Evolutionary conservation across 2,329 filamentous ascomycete genomes (phyloP).

Genomic region (Arthrobotrys pseudoclavata): DNA sequence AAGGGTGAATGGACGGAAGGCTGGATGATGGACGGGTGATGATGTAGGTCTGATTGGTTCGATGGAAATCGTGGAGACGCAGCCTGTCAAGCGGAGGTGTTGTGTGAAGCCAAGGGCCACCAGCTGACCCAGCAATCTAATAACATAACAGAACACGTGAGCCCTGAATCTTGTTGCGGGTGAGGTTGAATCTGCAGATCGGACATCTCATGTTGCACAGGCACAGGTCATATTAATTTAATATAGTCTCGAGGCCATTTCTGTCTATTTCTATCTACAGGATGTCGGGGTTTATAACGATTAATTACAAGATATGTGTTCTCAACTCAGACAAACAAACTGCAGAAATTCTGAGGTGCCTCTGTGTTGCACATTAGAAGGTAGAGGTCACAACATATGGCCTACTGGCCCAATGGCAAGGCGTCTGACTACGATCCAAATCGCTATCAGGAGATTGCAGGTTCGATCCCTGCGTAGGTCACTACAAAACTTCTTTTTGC

Average conservation of each 20-base stretch:
- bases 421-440: slow-evolving; percentile 20
- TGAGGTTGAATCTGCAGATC: too few relatives aligned
- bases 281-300: too few relatives aligned
- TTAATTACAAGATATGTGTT: neutral
- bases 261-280: too few relatives aligned
- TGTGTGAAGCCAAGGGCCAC: slow-evolving; percentile 21
- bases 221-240: too few relatives aligned
- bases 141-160: neutral
- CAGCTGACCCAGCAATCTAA: slow-evolving; percentile 6
- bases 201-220: too few relatives aligned
- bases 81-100: slow-evolving; percentile 23
- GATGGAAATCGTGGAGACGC: slow-evolving; percentile 19
- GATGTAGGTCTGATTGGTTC: slow-evolving; percentile 31
- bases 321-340: neutral
- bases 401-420: slow-evolving; percentile 25
- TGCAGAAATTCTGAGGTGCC: neutral
- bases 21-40: slow-evolving; percentile 13
- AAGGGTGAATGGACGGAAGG: neutral
- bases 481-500: neutral
- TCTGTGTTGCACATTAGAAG: neutral
- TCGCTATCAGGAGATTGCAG: slow-evolving; percentile 25
- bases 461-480: slow-evolving; percentile 27
- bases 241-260: too few relatives aligned
- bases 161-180: neutral
- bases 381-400: neutral